Evolutionary conservation across 371 early-diverging fungal genomes (phyloP).

Genomic region (Fennellomyces sp.): DNA sequence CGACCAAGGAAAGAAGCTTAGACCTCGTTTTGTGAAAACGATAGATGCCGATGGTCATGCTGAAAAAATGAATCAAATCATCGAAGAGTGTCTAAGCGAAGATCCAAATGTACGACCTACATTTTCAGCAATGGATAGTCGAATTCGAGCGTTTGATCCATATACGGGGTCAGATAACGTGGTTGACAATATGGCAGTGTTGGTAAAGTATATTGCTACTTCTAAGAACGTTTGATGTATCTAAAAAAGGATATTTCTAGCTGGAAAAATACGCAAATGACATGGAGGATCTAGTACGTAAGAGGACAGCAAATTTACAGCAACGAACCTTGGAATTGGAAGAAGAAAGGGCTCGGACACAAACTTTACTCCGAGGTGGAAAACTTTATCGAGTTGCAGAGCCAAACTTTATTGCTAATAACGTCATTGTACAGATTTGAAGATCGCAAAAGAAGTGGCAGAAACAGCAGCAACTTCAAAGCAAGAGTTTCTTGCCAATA

Average conservation of each 20-base stretch:
- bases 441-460: slow-evolving; percentile 54
- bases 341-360: slow-evolving; percentile 48
- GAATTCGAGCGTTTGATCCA: slow-evolving; percentile 49
- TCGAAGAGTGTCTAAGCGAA: slow-evolving; percentile 33
- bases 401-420: too few species aligned
- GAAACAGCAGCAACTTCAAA: slow-evolving; percentile 58
- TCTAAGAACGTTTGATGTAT: neutral
- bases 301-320: slow-evolving; percentile 52
- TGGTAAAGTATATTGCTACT: slow-evolving; percentile 22
- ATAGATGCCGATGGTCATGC: slow-evolving; percentile 39
- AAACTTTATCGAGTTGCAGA: too few species aligned
- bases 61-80: slow-evolving; percentile 41
- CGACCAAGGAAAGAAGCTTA: slow-evolving; percentile 28
- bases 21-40: slow-evolving; percentile 22
- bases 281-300: slow-evolving; percentile 53
- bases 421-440: slow-evolving; percentile 31
- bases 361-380: slow-evolving; percentile 38
- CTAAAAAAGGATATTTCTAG: neutral
- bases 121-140: slow-evolving; percentile 32
- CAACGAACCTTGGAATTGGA: slow-evolving; percentile 52
- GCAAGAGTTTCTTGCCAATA: slow-evolving; percentile 52
- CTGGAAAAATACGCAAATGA: slow-evolving; percentile 57
- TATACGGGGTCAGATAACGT: slow-evolving; percentile 41
- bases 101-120: slow-evolving; percentile 38
- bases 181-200: slow-evolving; percentile 52